Base-by-base conservation (phyloP, 1,284 basidiomycete genomes). In the Peniophora sp. region DNA sequence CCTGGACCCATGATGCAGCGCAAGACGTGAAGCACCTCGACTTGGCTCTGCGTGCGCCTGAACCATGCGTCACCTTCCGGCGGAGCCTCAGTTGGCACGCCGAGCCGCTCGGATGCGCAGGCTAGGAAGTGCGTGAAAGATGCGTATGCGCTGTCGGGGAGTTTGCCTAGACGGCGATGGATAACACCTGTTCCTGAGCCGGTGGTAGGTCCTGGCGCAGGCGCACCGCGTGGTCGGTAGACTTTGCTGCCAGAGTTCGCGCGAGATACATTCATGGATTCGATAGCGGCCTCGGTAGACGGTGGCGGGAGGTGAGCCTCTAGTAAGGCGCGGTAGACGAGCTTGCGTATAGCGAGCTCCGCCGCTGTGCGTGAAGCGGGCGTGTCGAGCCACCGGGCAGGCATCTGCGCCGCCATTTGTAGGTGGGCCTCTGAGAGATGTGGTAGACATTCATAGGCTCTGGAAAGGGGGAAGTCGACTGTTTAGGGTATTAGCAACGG, bases 281-380 rank as follows among this genome's bases (percentile, higher is more conserved):
- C 6, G 5, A 12, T 5, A 12, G n/a, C 5, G 38, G 38, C 8
- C 16, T 41, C 8, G n/a, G 34, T 36, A 36, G 38, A n/a, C 38
- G 38, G 38, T n/a, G 6, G 41, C 60, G 51, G 17, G 57, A 48
- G 27, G 27, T 32, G 27, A 12, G 57, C 57, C 45, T 63, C 60
- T 3, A 68, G 57, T 23, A 85, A 65, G 1, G 83, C 83, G 16
- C 85, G 70, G 74, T 81, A 88, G 9, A 78, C 74, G 32, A 86
- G 74, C 60, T 87, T 87, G 22, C 75, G 71, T 39, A 82, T 64
- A 1, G 82, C 72, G 0, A 85, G 66, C 27, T 63, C 60, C 5
- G 73, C 63, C 3, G 55, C 56, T 14, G 49, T 46, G 14, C 52
- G 48, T 3, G 67, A 49, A 5, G 56, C 56, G 11, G 61, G 53